Base-by-base conservation (phyloP, 2,329 filamentous ascomycete species). In the Eutypella sp. region DNA sequence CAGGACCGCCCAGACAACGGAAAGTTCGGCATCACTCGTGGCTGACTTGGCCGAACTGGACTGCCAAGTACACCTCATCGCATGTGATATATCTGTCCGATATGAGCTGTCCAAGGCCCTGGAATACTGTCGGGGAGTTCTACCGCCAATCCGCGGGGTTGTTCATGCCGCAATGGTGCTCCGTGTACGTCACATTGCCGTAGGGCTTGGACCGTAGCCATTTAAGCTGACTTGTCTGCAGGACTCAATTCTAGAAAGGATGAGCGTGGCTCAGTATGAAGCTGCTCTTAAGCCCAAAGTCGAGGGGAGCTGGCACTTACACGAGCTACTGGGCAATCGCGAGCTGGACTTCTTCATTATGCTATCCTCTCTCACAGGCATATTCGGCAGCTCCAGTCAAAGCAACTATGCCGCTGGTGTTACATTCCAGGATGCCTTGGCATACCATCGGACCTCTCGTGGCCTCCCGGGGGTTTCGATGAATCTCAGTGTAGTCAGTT, bases 1-100 rank as follows among this genome's bases (percentile, higher is more conserved):
- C 6, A 55, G 61, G 10, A 60, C 55, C 7, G 49, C 47, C 13
- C 16, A 16, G 13, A 29, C 22, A 19, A 15, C 9, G 34, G 15
- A 37, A n/a, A 33, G 3, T n/a, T 16, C 34, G 18, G 18, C 10
- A 4, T 11, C 18, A 37, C 16, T 37, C 34, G 11, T 10, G 34
- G 34, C 25, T 10, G 10, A 19, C 7, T 29, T 29, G 8, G 25
- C 7, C 25, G 25, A 29, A 29, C 13, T 13, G 8, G 25, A 13
- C 13, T 7, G 8, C 8, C 25, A 29, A 8, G 25, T 29, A 13
- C 7, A 8, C 7, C 8, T 29, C 7, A 7, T 7, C 13, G 13
- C 7, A 7, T 29, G 25, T 13, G 25, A 29, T 13, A 29, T 29
- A 7, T 8, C 25, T 13, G 25, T 8, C 25, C 25, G 25, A 13